A percentile compares a stretch with the other conserved stretches of the same genome.
These are phyloP conservation scores for Trichophyton rubrum DNA, from an alignment of 2,329 filamentous ascomycete species.

Conservation along the genomic window DNA sequence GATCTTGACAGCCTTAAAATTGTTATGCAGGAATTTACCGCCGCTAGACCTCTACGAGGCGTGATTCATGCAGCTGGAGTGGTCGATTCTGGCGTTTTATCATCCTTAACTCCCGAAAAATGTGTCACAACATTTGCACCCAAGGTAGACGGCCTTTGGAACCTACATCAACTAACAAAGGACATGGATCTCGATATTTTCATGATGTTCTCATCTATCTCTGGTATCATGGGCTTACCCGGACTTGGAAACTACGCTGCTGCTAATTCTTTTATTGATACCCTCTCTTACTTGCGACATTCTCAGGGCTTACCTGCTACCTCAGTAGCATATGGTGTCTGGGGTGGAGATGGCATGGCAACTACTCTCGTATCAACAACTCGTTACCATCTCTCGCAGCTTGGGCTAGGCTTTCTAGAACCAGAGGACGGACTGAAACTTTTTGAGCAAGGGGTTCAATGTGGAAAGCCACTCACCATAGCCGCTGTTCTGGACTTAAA, in stretches of 20 bases:
- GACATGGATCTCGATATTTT: conserved; percentile 16
- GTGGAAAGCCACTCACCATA: neutral
- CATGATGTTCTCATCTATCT: conserved; percentile 10
- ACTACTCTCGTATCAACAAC: neutral
- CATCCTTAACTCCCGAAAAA: neutral
- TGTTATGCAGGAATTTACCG: conserved; percentile 3
- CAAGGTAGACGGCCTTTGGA: conserved; percentile 20
- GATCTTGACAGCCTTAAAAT: conserved; percentile 5
- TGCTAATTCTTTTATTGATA: conserved; percentile 11
- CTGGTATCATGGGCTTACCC: conserved; percentile 3
- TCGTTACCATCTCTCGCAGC: conserved; percentile 30
- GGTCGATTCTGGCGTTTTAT: neutral
- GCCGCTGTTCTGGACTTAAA: neutral
- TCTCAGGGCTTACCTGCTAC: neutral
- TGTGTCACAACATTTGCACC: conserved; percentile 16
- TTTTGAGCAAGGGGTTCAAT: neutral
- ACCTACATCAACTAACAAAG: conserved; percentile 11
- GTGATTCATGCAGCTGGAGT: conserved; percentile 11
- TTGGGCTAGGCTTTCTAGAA: neutral
- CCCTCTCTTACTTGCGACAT: conserved; percentile 12
- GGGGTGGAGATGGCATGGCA: conserved; percentile 2
- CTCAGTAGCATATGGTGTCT: neutral
- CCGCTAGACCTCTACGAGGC: neutral
- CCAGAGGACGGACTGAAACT: neutral
- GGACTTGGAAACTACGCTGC: conserved; percentile 11